A percentile compares a stretch with the other conserved stretches of the same genome.
Conservation (phyloP, 306 rosid genomes). For the Mimosa pudica region DNA sequence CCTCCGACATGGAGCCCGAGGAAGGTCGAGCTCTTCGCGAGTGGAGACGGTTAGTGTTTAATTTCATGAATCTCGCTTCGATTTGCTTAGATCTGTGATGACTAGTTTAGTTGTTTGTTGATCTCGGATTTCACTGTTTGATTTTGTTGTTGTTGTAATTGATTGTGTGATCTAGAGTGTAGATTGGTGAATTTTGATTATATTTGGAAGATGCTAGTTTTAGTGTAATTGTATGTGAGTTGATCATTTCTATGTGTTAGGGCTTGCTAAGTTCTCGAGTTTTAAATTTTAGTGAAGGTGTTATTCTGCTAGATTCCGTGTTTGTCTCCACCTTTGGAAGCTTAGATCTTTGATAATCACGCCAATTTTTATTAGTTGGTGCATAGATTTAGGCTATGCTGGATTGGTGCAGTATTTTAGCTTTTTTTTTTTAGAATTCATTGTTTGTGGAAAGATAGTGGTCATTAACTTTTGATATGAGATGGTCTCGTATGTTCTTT, state of each 20-base stretch:
- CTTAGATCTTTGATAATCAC: slow-evolving; percentile 25
- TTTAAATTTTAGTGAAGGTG: background rate
- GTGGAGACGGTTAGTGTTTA: slow-evolving; percentile 89
- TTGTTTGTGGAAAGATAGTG: slow-evolving; percentile 19
- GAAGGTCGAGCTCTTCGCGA: slow-evolving; percentile 94
- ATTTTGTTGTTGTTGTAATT: slow-evolving; percentile 11
- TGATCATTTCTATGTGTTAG: slow-evolving; percentile 26
- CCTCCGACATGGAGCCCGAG: slow-evolving; percentile 76
- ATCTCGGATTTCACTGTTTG: slow-evolving; percentile 6
- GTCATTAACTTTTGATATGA: slow-evolving; percentile 12
- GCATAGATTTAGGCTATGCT: slow-evolving; percentile 10
- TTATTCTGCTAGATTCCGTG: background rate
- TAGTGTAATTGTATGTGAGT: slow-evolving; percentile 21
- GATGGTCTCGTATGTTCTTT: slow-evolving; percentile 13
- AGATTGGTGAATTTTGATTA: slow-evolving; percentile 30
- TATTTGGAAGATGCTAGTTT: slow-evolving; percentile 4
- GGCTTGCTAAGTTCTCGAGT: background rate
- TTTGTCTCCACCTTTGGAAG: slow-evolving; percentile 12
- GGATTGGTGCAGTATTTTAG: slow-evolving; percentile 9
- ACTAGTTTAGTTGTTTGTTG: slow-evolving; percentile 8
- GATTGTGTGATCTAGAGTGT: slow-evolving; percentile 30
- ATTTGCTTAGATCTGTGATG: slow-evolving; percentile 47
- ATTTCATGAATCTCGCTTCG: slow-evolving; percentile 44
- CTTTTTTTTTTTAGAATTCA: slow-evolving; percentile 11
- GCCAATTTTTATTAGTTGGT: background rate